phyloP scores from a whole-genome alignment of 2,329 filamentous ascomycete species.

The Thielaviopsis ethacetica region DNA sequence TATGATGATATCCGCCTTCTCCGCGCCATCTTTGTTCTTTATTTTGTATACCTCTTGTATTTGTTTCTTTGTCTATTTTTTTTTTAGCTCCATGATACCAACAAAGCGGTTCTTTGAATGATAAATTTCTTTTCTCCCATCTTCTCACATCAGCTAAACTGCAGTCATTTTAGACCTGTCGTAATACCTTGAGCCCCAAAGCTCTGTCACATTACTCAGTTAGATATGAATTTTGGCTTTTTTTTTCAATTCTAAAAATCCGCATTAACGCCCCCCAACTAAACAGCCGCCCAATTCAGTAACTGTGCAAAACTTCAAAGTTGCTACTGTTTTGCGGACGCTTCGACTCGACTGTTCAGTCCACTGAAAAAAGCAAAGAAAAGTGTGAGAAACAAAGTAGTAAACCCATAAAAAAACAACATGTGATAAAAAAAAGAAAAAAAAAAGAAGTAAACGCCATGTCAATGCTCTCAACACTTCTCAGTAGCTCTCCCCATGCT shows the following conservation, averaged over 20 bases:
- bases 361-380: background rate
- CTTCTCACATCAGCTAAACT: background rate
- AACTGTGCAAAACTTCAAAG: no score
- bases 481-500: background rate
- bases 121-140: background rate
- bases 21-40: background rate
- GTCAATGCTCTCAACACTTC: conserved; percentile 4
- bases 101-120: background rate
- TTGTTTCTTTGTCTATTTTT: background rate
- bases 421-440: conserved; percentile 5
- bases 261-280: no score
- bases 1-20: background rate
- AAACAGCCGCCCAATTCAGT: no score
- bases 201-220: no score
- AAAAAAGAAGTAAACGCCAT: conserved; percentile 6
- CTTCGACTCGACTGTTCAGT: background rate
- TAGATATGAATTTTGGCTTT: no score
- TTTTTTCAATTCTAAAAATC: no score
- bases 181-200: no score
- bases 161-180: no score
- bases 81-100: conserved; percentile 1
- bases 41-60: background rate
- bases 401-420: conserved; percentile 4
- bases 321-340: background rate
- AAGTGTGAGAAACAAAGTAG: background rate